Evolutionary conservation across 2,329 filamentous ascomycete genomes (phyloP), one percentile per base, ranked within the genome.

Genomic region (Aspergillus ustus): DNA sequence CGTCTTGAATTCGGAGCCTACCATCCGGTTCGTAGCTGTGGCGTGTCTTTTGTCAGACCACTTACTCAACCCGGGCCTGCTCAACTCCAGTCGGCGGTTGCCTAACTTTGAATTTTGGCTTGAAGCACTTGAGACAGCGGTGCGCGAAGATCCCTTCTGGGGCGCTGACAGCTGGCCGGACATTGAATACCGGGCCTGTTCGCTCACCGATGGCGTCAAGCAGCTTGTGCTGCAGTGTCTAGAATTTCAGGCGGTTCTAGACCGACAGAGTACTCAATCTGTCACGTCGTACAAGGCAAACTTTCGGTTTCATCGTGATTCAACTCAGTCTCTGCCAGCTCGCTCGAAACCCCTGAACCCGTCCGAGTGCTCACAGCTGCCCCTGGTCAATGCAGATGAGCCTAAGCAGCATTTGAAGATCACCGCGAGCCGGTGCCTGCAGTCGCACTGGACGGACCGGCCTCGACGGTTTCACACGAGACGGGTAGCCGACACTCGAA

Each of bases 61-160:
- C 19, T 68, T 75, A 22, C 71, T 73, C 17, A 72, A 70, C 13
- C 61, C 67, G 17, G 68, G 68, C 29, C 57, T 70, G 22, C 53
- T 66, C 44, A 65, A 66, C 11, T 61, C 63, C 22, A 64, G 64
- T 43, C 46, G 56, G 31, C 63, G 57, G 22, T 63, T 73, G 34
- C 74, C 73, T 11, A 65, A 65, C 31, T 79, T 79, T 59, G 69
- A 68, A 13, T 80, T 78, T 61, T 80, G 76, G 77, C 66, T 79
- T 7, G 60, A 67, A 19, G 72, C 77, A 15, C 64, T 80, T 43
- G 74, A 76, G 62, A 72, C 64, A 0, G 78, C 77, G 2, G 77
- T 80, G 11, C 69, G 75, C n/a, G 73, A 78, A 62, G 78, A 81
- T 59, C 68, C 77, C 2, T 79, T 80, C 66, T 81, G 78, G 78